These are phyloP conservation scores for Fusarium nisikadoi DNA, from an alignment of 2,329 filamentous ascomycete species.

Conservation along the genomic window DNA sequence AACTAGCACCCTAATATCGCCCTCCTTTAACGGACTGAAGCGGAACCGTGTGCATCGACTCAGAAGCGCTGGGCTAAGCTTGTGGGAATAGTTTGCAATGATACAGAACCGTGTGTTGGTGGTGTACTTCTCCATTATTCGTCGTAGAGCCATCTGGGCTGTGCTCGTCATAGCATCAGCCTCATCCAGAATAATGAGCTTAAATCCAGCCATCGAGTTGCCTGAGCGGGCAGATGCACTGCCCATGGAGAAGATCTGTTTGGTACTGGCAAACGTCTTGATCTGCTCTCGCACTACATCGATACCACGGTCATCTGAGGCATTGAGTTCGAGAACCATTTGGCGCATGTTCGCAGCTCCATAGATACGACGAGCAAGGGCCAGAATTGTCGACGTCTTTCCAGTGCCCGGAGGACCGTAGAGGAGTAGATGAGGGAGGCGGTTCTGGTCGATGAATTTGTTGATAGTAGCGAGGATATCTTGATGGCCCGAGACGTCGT, in stretches of 20 bases:
- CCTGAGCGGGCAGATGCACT: constrained; percentile 59
- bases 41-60: constrained; percentile 95
- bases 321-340: constrained; percentile 98
- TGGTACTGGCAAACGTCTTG: constrained; percentile 98
- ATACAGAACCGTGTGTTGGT: constrained; percentile 98
- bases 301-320: constrained; percentile 96
- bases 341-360: constrained; percentile 92
- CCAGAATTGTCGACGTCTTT: constrained; percentile 96
- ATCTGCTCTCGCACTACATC: constrained; percentile 98
- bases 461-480: constrained; percentile 98
- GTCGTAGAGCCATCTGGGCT: constrained; percentile 93
- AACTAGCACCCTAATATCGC: constrained; percentile 84
- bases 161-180: constrained; percentile 99
- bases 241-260: constrained; percentile 89
- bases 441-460: constrained; percentile 94
- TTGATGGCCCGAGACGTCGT: constrained; percentile 95
- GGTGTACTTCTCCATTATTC: constrained; percentile 99
- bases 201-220: constrained; percentile 77
- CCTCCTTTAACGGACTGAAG: constrained; percentile 92
- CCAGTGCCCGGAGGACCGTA: constrained; percentile 97
- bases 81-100: constrained; percentile 99
- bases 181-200: constrained; percentile 97
- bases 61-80: constrained; percentile 90
- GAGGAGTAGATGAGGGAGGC: constrained; percentile 92
- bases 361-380: constrained; percentile 92